phyloP scores from a whole-genome alignment of 2,329 filamentous ascomycete species.

The Blumeria graminis region DNA sequence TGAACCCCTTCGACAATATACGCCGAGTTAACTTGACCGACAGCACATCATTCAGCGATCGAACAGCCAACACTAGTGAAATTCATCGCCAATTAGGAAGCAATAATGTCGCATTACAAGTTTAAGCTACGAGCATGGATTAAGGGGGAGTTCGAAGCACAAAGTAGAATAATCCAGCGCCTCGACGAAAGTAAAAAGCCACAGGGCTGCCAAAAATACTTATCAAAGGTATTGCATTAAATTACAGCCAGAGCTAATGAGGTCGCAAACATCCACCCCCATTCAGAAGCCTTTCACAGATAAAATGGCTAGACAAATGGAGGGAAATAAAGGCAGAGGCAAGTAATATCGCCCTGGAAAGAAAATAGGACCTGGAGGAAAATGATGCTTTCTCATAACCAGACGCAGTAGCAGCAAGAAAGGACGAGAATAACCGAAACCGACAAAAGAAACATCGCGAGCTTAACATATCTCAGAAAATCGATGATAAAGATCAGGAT shows the following conservation, averaged over 20 bases:
- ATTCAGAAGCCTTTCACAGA: neutral
- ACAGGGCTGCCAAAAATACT: neutral
- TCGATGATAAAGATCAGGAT: neutral
- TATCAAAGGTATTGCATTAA: neutral
- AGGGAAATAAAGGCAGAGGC: neutral
- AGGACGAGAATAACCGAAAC: neutral
- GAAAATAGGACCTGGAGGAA: neutral
- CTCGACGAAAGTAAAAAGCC: neutral
- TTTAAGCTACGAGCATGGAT: neutral
- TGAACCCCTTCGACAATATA: no score
- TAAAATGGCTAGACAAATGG: neutral
- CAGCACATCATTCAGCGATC: neutral
- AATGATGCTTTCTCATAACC: neutral
- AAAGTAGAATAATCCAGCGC: neutral
- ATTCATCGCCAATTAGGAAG: neutral
- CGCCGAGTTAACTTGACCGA: neutral
- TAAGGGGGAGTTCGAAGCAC: neutral
- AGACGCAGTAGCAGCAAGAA: neutral
- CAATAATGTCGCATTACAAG: neutral
- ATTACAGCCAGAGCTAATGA: neutral
- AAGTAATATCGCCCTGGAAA: neutral
- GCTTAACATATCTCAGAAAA: neutral
- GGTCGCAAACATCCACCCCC: neutral
- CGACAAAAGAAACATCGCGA: neutral
- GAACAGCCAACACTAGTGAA: neutral